phyloP scores from a whole-genome alignment of 305 asterid species.

The Fraxinus latifolia region DNA sequence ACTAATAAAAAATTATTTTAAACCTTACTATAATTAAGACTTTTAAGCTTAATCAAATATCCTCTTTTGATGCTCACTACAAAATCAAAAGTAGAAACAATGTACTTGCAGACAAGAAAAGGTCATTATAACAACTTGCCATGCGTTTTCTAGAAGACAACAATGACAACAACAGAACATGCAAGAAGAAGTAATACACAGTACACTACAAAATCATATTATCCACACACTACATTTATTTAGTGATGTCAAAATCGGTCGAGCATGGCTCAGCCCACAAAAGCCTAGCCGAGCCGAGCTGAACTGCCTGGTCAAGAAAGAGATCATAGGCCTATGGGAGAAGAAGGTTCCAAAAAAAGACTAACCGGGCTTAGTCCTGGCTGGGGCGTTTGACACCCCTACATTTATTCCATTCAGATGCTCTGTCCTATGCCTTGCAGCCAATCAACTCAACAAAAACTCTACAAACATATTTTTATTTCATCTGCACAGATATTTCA shows the following conservation, averaged over 20 bases:
- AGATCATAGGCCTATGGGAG: neutral
- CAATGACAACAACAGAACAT: constrained; percentile 24
- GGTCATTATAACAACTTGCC: neutral
- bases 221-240: neutral
- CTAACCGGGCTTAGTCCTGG: neutral
- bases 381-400: constrained; percentile 13
- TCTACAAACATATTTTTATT: constrained; percentile 10
- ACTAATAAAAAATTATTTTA: neutral
- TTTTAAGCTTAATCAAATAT: neutral
- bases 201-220: neutral
- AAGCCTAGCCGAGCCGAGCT: neutral
- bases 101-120: constrained; percentile 15
- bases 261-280: neutral
- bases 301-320: neutral
- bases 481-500: constrained; percentile 8
- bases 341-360: too few species aligned
- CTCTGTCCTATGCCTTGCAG: constrained; percentile 7
- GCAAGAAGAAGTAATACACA: constrained; percentile 24
- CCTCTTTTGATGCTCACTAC: neutral
- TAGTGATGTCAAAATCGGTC: neutral
- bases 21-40: neutral
- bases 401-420: constrained; percentile 18
- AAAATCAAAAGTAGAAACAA: constrained; percentile 16
- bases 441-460: constrained; percentile 8
- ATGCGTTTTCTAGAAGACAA: constrained; percentile 16